Conservation (phyloP, 257 asterid species). For the Voacanga thouarsii region DNA sequence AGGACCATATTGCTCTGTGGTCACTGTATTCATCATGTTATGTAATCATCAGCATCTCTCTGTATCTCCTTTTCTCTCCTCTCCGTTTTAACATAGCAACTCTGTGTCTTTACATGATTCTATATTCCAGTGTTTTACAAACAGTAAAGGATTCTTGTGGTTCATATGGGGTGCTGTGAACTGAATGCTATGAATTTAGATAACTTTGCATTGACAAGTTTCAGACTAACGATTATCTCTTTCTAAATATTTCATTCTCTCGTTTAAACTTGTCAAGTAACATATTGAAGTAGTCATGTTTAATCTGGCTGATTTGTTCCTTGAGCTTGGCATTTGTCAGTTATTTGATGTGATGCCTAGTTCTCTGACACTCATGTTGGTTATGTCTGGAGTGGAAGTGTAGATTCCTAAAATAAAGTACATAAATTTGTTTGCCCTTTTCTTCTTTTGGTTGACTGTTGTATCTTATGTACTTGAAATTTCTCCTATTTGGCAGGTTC, state of each 20-base stretch:
- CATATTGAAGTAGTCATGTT: not conserved
- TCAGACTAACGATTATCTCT: not conserved
- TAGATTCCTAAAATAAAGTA: not conserved
- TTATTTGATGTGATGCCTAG: not conserved
- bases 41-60: not conserved
- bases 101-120: not conserved
- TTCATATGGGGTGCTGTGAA: not conserved
- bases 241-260: not conserved
- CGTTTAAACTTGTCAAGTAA: not conserved
- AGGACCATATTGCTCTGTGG: not conserved
- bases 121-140: not conserved
- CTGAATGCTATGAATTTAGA: not conserved
- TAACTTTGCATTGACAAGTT: not conserved
- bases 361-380: not conserved
- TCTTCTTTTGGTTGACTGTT: not conserved
- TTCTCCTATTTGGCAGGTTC: conserved; percentile 65
- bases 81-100: not conserved
- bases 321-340: not conserved
- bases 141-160: not conserved
- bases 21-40: not conserved
- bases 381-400: not conserved
- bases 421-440: not conserved
- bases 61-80: not conserved
- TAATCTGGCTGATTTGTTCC: not conserved
- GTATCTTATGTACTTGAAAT: conserved; percentile 2